phyloP scores from a whole-genome alignment of 176 grass and related monocot genomes.

The Pharus latifolius region DNA sequence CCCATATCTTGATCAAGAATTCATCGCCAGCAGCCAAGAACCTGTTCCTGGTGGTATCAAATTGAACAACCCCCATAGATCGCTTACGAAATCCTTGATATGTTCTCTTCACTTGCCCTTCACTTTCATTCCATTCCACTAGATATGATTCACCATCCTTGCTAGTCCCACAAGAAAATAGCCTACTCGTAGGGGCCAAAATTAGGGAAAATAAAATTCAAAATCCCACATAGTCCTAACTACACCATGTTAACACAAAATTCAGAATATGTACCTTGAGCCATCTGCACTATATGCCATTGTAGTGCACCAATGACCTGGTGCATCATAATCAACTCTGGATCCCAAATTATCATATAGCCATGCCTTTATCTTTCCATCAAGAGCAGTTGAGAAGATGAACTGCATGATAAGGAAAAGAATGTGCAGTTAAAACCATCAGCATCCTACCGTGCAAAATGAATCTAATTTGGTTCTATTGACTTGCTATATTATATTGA shows the following conservation, averaged over 20 bases:
- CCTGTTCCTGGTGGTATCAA: slow-evolving; percentile 87
- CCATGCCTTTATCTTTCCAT: slow-evolving; percentile 99
- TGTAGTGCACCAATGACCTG: slow-evolving; percentile 99
- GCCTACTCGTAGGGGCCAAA: slow-evolving; percentile 23
- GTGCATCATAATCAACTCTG: slow-evolving; percentile 99
- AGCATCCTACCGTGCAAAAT: neutral
- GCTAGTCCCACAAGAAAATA: slow-evolving; percentile 99
- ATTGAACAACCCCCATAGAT: slow-evolving; percentile 90
- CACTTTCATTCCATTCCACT: slow-evolving; percentile 99
- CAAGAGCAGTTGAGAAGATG: slow-evolving; percentile 96
- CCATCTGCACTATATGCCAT: slow-evolving; percentile 99
- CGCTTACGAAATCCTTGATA: slow-evolving; percentile 91
- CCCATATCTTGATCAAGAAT: slow-evolving; percentile 95
- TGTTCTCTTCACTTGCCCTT: slow-evolving; percentile 95
- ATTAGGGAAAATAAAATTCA: slow-evolving; percentile 5
- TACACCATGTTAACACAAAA: slow-evolving; percentile 1
- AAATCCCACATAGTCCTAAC: neutral
- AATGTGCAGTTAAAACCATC: neutral
- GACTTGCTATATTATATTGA: neutral
- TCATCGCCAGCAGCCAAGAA: slow-evolving; percentile 97
- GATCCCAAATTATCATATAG: slow-evolving; percentile 97
- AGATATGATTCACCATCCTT: slow-evolving; percentile 97
- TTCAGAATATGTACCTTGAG: slow-evolving; percentile 53
- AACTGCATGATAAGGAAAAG: slow-evolving; percentile 44
- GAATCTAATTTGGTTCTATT: neutral